Conservation (phyloP, 176 grass and related monocot species). For the Guadua angustifolia region DNA sequence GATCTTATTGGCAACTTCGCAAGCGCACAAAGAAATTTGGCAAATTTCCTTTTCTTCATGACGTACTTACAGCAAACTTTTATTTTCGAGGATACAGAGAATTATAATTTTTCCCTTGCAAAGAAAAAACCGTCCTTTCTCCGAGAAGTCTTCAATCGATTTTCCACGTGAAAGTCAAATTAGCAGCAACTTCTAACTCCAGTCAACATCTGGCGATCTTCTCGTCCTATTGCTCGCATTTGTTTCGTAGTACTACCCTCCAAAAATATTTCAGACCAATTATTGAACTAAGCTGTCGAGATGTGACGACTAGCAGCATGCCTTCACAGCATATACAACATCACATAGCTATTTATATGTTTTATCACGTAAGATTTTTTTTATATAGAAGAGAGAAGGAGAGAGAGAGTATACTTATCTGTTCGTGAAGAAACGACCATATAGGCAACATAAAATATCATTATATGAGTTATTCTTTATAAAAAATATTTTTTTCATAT, state of each 20-base stretch:
- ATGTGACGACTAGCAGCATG: constrained; percentile 19
- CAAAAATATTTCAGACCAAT: background rate
- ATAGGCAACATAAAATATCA: no score
- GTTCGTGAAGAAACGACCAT: no score
- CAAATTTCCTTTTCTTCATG: background rate
- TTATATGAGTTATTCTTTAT: no score
- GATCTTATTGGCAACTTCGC: background rate
- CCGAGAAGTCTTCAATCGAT: background rate
- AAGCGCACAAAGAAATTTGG: background rate
- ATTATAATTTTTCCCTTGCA: background rate
- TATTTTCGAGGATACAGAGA: no score
- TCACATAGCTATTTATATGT: no score
- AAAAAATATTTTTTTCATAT: no score
- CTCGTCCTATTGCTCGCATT: background rate
- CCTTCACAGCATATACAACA: no score
- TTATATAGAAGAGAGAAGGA: no score
- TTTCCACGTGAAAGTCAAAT: background rate
- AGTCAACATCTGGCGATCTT: background rate
- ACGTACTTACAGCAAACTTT: background rate
- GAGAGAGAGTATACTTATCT: no score
- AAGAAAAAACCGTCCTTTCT: background rate
- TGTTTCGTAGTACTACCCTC: background rate
- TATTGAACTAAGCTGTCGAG: constrained; percentile 4
- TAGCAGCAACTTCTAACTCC: background rate
- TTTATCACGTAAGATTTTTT: no score